These are phyloP conservation scores for Russula dissimulans DNA, from an alignment of 768 basidiomycete species.

Conservation along the genomic window DNA sequence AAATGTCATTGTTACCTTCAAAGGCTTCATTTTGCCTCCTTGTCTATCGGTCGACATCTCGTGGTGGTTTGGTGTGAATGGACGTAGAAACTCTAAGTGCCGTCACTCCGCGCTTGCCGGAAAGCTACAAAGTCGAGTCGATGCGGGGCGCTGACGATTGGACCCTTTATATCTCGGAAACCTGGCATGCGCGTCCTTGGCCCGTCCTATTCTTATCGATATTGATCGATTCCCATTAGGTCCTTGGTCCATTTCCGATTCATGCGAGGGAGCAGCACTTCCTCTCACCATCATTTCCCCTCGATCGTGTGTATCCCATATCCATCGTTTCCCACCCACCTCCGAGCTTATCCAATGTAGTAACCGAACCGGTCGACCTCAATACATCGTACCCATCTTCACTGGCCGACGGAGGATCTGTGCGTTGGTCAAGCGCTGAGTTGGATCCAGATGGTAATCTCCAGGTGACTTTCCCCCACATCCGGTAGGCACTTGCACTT, in stretches of 20 bases:
- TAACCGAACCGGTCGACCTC: conserved; percentile 43
- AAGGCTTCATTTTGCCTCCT: conserved; percentile 80
- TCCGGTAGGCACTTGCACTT: conserved; percentile 36
- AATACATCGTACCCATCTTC: conserved; percentile 53
- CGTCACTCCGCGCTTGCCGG: background rate
- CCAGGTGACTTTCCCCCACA: conserved; percentile 52
- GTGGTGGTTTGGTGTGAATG: conserved; percentile 2
- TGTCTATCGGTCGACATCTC: conserved; percentile 52
- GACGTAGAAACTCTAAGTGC: background rate
- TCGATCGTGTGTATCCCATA: conserved; percentile 42
- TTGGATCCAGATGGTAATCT: conserved; percentile 40
- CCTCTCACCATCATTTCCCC: conserved; percentile 67
- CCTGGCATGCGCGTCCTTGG: conserved; percentile 63
- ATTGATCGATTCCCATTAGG: conserved; percentile 29
- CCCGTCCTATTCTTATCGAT: background rate
- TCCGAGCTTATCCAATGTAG: conserved; percentile 24
- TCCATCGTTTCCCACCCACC: background rate
- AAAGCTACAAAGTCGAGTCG: background rate
- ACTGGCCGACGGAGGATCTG: conserved; percentile 49
- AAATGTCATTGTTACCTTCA: conserved; percentile 48
- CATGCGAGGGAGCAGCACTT: conserved; percentile 79
- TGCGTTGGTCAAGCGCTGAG: conserved; percentile 46
- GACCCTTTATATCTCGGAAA: background rate
- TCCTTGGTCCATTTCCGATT: conserved; percentile 77
- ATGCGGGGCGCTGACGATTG: background rate